Evolutionary conservation across 495 filamentous ascomycete species (phyloP), one percentile per base, ranked within the genome.

Genomic region (Aspergillus carlsbadensis): DNA sequence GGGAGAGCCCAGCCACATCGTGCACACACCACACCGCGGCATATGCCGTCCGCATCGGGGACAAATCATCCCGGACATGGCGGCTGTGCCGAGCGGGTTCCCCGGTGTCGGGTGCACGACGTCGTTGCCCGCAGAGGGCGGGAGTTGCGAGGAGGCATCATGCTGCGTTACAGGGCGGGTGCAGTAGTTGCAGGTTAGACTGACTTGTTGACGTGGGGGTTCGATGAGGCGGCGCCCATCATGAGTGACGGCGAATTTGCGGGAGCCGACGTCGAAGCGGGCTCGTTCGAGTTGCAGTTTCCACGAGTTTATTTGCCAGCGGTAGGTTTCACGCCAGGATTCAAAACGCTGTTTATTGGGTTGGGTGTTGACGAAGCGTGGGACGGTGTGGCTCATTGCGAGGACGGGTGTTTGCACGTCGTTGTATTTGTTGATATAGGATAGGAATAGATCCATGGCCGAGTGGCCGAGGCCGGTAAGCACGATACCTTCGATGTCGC

Each of bases 351-450:
- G 67, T 26, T 67, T 64, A 50, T 61, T 63, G 11, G 64, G 54
- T 35, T 54, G 39, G 64, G 94, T 88, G 64, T 86, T 82, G 68
- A 96, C 83, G 70, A 92, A 95, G 10, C 85, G 83, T 0, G 95
- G 93, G 20, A 85, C 82, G 49, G 88, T 88, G 62, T 90, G 84
- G 44, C 90, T 87, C 65, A 94, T 84, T 43, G 92, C 85, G 0
- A 98, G 78, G 1, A 92, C 87, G 3, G 95, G 88, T 0, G 94
- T 96, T 70, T 98, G 94, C 4, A 92, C 79, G 67, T 98, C 94
- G 58, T 84, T 81, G 70, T 87, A 96, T 46, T 91, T 93, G 56
- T 83, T 80, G 62, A 96, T 87, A 69, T 96, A 97, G 21, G 87
- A 88, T 43, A 91, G 86, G 62, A 98, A 87, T 21, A 98, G 81